Evolutionary conservation across 345 rosid genomes (phyloP), one percentile per base, ranked within the genome.

Genomic region (Clarkia xantiana): DNA sequence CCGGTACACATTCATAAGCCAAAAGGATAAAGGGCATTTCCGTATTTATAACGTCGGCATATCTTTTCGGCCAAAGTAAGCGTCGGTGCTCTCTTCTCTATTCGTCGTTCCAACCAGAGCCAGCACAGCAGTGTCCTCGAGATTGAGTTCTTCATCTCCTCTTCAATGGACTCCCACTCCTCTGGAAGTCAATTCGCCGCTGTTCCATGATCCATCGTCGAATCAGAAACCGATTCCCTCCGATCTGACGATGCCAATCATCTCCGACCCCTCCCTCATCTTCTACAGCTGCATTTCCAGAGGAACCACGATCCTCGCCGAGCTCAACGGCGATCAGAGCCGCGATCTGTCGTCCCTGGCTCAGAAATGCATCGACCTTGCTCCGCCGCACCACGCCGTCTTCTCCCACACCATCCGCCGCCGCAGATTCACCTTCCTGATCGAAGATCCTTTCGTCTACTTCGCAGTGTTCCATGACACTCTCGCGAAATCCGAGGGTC

Each of bases 311-410:
- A 62, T 86, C 52, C 74, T 91, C 14, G 85, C 82, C 4, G 79
- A 91, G 45, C 80, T 70, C 62, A 71, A 77, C 11, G 63, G 65
- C 40, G 74, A 75, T 41, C 42, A 49, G 42, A 29, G 8, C 25
- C 60, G 76, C 14, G 86, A 72, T 19, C 75, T 91, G 58, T 76
- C 61, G 58, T 52, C 57, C 15, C 41, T 80, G 40, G 96, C 80
- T 12, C 61, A 53, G 16, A 18, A 62, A 69, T 91, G 94, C 74
- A 66, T 86, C 54, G 73, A 73, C 52, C 68, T 59, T 19, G 58
- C 96, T 53, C 98, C 98, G 22, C 74, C 67, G 0, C 52, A 71
- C 60, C 98, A 91, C 75, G 71, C 87, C 9, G 34, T 60, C 49
- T 91, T 86, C 67, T 79, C 83, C 34, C 94, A 86, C 22, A 81